Percentiles rank a stretch among this genome's conserved stretches.
Evolutionary conservation across 2,329 filamentous ascomycete genomes (phyloP).

Genomic region (Claviceps lovelessii): DNA sequence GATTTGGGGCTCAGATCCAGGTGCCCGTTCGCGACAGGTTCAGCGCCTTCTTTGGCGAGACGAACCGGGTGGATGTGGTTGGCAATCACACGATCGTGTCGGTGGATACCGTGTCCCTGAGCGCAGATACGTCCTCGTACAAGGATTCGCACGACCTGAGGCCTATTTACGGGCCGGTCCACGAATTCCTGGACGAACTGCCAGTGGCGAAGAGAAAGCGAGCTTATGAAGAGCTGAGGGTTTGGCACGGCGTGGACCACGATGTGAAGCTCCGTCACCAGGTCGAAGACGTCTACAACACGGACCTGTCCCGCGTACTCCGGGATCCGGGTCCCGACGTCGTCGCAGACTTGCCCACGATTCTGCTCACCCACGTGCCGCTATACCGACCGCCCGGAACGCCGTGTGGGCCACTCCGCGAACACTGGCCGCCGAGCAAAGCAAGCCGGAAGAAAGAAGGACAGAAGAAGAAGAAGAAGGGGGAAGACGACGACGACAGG

Average conservation of each 20-base stretch:
- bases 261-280: slow-evolving; percentile 42
- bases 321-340: slow-evolving; percentile 29
- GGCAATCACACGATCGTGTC: slow-evolving; percentile 94
- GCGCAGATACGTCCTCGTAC: slow-evolving; percentile 46
- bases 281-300: slow-evolving; percentile 42
- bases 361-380: slow-evolving; percentile 83
- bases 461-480: not conserved
- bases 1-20: slow-evolving; percentile 78
- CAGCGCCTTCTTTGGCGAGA: slow-evolving; percentile 73
- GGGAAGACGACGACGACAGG: slow-evolving; percentile 27
- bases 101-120: slow-evolving; percentile 76
- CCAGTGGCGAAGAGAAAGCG: slow-evolving; percentile 51
- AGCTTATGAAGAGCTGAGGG: slow-evolving; percentile 52
- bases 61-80: slow-evolving; percentile 80
- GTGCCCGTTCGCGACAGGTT: slow-evolving; percentile 69
- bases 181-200: slow-evolving; percentile 60
- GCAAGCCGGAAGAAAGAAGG: slow-evolving; percentile 23
- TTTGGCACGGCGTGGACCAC: slow-evolving; percentile 45
- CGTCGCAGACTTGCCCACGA: slow-evolving; percentile 59
- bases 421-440: slow-evolving; percentile 62
- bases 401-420: slow-evolving; percentile 74
- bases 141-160: slow-evolving; percentile 36
- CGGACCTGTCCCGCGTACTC: slow-evolving; percentile 17
- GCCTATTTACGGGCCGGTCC: slow-evolving; percentile 59
- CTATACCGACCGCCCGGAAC: slow-evolving; percentile 70